Evolutionary conservation across 257 asterid genomes (phyloP), one percentile per base, ranked within the genome.

Genomic region (Solanum appendiculatum): DNA sequence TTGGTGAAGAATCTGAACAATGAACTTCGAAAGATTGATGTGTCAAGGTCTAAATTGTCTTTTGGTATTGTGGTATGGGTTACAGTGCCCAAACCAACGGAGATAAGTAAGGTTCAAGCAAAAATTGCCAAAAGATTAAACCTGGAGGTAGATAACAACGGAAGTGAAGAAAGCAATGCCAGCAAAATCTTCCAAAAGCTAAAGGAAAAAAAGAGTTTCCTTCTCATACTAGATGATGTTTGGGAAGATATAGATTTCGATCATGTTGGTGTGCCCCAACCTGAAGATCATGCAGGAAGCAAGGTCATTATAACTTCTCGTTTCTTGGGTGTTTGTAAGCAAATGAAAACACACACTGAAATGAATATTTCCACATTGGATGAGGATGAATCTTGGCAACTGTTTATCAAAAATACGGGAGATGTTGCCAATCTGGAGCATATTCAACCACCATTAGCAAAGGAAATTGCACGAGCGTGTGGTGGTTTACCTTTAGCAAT

Each of bases 201-300:
- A 6, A 34, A 31, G 20, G 29, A 73, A 51, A 80, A 78, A 82
- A 29, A 60, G 25, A 3, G 60, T 3, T 86, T 77, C 68, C 88
- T 86, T 68, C 86, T 86, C 3, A 86, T 86, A 56, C 40, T 86
- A 10, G 88, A 86, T 86, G 77, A 86, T 78, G 88, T 86, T 75
- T 78, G 88, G 88, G 21, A 77, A 20, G 68, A 33, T n/a, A 78
- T 86, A 18, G 40, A 86, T 60, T 25, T 86, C 18, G 80, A 86
- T 56, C 9, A 27, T 56, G 9, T 86, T 10, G 88, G 88, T 33
- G 64, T 86, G 9, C 88, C 86, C 3, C 88, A 68, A 25, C 85
- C 37, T 60, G 86, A 78, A 60, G 56, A 20, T 54, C 31, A 21
- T 21, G 12, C 75, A 31, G 31, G 75, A 68, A 86, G 78, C 21